Percentiles rank a stretch among this genome's conserved stretches.
Evolutionary conservation across 371 early-diverging fungal genomes (phyloP).

Genomic region (Apophysomyces trapeziformis): DNA sequence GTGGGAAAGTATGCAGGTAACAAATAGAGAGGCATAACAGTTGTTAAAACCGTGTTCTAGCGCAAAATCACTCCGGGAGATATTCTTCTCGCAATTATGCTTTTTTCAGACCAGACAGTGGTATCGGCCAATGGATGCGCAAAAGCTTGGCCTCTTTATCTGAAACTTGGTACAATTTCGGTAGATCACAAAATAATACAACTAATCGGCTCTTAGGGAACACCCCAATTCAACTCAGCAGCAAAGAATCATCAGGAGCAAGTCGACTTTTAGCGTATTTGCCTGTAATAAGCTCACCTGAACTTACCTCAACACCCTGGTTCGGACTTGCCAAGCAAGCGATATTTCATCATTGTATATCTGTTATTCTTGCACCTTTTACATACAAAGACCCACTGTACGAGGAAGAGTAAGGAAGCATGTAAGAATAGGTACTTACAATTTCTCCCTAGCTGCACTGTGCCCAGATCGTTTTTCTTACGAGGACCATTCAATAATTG

Average conservation of each 20-base stretch:
- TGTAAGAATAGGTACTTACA: no score
- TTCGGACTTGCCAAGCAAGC: no score
- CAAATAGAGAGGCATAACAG: neutral
- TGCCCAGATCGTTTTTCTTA: no score
- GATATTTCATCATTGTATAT: no score
- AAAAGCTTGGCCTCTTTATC: constrained; percentile 8
- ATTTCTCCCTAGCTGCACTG: no score
- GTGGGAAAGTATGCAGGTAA: neutral
- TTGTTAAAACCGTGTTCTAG: neutral
- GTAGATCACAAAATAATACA: neutral
- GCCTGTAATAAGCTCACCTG: no score
- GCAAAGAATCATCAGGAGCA: neutral
- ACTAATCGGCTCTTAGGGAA: neutral
- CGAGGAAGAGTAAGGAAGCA: no score
- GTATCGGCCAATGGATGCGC: neutral
- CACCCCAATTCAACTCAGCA: neutral
- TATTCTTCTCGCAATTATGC: constrained; percentile 2
- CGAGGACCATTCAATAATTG: no score
- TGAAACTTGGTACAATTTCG: constrained; percentile 8
- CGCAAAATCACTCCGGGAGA: neutral
- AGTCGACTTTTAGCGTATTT: constrained; percentile 12
- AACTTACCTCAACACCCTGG: no score
- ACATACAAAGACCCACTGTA: no score
- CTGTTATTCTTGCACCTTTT: no score
- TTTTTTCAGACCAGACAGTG: constrained; percentile 7